phyloP scores from a whole-genome alignment of 768 basidiomycete genomes.

The Pleurotus citrinopileatus region DNA sequence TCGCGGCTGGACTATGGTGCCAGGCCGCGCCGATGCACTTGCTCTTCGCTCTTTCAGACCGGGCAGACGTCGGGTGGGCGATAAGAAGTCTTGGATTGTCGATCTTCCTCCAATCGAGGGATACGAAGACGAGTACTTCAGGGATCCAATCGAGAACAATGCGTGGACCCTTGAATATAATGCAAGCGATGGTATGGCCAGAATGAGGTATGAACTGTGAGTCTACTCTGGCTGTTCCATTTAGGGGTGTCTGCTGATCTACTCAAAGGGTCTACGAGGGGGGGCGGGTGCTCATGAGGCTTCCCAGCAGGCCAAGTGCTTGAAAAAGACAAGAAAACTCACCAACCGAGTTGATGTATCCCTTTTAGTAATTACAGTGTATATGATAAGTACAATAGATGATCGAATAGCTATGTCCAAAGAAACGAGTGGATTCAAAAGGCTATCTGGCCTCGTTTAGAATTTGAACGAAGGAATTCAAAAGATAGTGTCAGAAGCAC shows the following conservation, averaged over 20 bases:
- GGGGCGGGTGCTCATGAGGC: neutral
- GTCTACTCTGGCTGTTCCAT: neutral
- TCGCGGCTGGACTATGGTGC: constrained; percentile 7
- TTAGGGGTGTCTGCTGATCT: neutral
- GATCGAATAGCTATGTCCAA: neutral
- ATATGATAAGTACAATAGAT: neutral
- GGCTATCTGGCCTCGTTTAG: neutral
- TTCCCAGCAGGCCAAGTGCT: neutral
- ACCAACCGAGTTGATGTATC: no score
- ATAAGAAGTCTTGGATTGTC: constrained; percentile 4
- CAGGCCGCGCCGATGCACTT: neutral
- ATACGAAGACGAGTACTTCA: neutral
- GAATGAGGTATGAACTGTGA: neutral
- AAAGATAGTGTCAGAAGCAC: no score
- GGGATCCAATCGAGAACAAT: neutral
- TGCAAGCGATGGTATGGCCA: neutral
- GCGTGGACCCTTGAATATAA: constrained; percentile 1
- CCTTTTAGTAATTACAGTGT: neutral
- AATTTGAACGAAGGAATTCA: neutral
- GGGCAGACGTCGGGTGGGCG: neutral
- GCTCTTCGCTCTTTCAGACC: neutral
- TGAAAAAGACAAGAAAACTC: no score
- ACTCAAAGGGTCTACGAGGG: neutral
- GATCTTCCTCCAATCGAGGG: neutral
- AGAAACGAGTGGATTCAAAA: neutral